Percentiles rank a stretch among this genome's conserved stretches.
Evolutionary conservation across 2,329 filamentous ascomycete genomes (phyloP).

Genomic region (Diaporthe helianthi): DNA sequence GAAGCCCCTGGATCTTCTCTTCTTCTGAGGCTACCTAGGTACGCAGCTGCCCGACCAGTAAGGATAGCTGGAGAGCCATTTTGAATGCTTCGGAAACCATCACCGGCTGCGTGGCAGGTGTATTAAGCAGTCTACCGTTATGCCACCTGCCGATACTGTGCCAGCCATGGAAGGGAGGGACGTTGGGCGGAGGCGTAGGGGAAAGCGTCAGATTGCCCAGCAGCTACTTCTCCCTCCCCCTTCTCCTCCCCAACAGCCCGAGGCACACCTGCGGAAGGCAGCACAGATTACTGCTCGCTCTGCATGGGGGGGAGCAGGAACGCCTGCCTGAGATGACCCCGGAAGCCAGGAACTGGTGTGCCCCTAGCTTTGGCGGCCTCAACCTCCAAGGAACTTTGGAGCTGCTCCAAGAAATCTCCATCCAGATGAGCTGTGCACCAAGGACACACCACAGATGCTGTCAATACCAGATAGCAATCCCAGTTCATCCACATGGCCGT

Average conservation of each 20-base stretch:
- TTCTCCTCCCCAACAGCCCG: neutral
- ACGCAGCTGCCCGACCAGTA: neutral
- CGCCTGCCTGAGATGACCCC: neutral
- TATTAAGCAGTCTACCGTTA: neutral
- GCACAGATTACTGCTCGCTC: neutral
- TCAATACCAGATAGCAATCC: constrained; percentile 6
- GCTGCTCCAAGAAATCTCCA: neutral
- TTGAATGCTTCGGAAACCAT: neutral
- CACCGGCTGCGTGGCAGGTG: neutral
- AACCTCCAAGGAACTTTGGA: neutral
- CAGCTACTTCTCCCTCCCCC: neutral
- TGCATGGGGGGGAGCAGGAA: neutral
- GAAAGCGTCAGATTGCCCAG: neutral
- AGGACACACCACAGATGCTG: neutral
- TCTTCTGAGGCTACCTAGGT: constrained; percentile 65
- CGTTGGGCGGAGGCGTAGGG: neutral
- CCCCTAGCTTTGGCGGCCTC: neutral
- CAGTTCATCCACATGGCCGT: neutral
- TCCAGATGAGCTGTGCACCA: neutral
- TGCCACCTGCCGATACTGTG: neutral
- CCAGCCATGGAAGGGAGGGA: no score
- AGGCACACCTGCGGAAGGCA: neutral
- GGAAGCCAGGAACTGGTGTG: neutral
- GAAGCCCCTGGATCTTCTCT: constrained; percentile 66
- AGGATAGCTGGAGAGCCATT: neutral